Evolutionary conservation across 2,329 filamentous ascomycete species (phyloP), one percentile per base, ranked within the genome.

Genomic region (Cytospora chrysosperma): DNA sequence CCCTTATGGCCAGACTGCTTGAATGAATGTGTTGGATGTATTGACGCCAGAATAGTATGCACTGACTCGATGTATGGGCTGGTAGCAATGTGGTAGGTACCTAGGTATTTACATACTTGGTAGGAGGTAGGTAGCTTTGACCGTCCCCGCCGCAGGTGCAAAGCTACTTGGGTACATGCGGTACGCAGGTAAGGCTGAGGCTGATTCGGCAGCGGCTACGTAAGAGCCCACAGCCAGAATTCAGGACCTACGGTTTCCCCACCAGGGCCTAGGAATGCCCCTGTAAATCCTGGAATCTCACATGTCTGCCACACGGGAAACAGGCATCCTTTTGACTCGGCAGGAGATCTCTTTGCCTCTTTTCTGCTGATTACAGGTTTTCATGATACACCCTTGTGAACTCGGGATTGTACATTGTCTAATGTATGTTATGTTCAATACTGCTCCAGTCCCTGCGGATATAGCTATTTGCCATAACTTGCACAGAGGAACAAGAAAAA

Each of bases 391-490:
- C 37, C 7, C 4, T 43, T 43, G 43, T 21, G 37, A 19, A 40
- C 37, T 24, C 7, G n/a, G 19, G 8, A 47, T 21, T 19, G n/a
- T 47, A 3, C 43, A 24, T 47, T 47, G 43, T 47, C 43, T 47
- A 47, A 27, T 37, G 56, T 24, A 50, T 17, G n/a, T 28, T 58
- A 58, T 58, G 27, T 58, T 21, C 21, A 50, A 21, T 26, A 5
- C n/a, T 30, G 37, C 28, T 47, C 37, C 19, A 15, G 26, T 72
- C 69, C 8, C 65, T 52, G 19, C 37, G 7, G 5, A 47, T 24
- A 47, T 24, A 24, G 43, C 43, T 24, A 24, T 13, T 43, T 47
- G 43, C 43, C 43, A 47, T 47, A 8, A 13, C 2, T 21, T 24
- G 43, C 43, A 12, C 5, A 19, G 43, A 10, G 37, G 6, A 40